phyloP scores from a whole-genome alignment of 257 asterid genomes.

The Solanum commersonii region DNA sequence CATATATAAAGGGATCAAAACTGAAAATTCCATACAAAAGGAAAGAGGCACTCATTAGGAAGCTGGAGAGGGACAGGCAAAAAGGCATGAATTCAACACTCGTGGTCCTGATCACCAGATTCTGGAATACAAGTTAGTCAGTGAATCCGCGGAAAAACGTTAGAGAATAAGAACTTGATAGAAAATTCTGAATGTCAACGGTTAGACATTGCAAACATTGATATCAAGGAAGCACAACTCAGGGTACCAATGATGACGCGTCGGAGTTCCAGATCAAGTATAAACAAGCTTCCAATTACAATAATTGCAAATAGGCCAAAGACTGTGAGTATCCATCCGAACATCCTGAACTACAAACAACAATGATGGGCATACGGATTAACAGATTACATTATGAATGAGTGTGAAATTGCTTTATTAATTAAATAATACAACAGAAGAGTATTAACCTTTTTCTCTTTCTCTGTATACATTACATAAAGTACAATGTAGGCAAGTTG shows the following conservation, averaged over 20 bases:
- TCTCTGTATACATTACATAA: constrained; percentile 45
- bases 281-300: constrained; percentile 34
- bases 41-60: constrained; percentile 77
- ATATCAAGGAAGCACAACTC: constrained; percentile 58
- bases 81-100: constrained; percentile 89
- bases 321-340: constrained; percentile 28
- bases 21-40: constrained; percentile 60
- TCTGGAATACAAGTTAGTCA: constrained; percentile 23
- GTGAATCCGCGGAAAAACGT: not conserved
- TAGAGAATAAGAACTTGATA: not conserved
- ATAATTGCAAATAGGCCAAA: constrained; percentile 34
- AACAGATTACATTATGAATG: not conserved
- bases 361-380: not conserved
- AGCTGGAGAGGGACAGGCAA: constrained; percentile 71
- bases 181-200: not conserved
- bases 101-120: constrained; percentile 70
- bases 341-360: constrained; percentile 23
- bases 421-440: not conserved
- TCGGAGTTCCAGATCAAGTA: constrained; percentile 51
- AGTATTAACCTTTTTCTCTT: constrained; percentile 31
- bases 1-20: constrained; percentile 54
- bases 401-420: not conserved
- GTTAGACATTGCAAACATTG: constrained; percentile 66
- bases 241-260: constrained; percentile 61
- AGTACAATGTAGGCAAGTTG: constrained; percentile 55